Conservation (phyloP, 2,329 filamentous ascomycete species). For the Verticillium zaregamsianum region DNA sequence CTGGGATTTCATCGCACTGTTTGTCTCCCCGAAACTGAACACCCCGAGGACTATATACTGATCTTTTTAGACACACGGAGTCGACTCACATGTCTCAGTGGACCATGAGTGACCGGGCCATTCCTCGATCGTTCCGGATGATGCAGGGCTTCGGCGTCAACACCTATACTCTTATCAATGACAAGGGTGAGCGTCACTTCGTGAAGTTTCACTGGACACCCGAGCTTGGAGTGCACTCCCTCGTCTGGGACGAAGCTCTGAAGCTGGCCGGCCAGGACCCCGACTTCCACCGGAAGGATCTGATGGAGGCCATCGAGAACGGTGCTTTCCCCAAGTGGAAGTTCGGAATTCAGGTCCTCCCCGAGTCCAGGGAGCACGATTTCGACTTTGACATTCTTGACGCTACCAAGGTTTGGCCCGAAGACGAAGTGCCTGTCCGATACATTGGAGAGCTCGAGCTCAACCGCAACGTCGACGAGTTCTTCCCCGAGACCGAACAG, state of each 20-base stretch:
- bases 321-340: constrained; percentile 73
- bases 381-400: constrained; percentile 87
- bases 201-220: constrained; percentile 78
- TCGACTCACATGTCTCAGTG: constrained; percentile 78
- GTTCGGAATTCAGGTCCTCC: constrained; percentile 75
- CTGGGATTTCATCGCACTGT: constrained; percentile 57
- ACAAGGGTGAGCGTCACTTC: constrained; percentile 64
- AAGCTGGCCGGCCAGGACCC: constrained; percentile 73
- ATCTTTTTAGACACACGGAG: constrained; percentile 58
- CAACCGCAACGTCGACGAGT: constrained; percentile 77
- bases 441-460: constrained; percentile 78
- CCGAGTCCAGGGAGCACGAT: constrained; percentile 66
- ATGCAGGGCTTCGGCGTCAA: constrained; percentile 87
- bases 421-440: constrained; percentile 68
- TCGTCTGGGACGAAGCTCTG: constrained; percentile 76
- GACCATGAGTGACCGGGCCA: constrained; percentile 70
- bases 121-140: constrained; percentile 74
- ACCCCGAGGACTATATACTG: background rate
- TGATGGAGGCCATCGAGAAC: constrained; percentile 68
- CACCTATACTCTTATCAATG: constrained; percentile 67
- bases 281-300: constrained; percentile 77
- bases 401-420: constrained; percentile 82
- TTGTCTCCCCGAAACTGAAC: background rate
- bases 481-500: constrained; percentile 79
- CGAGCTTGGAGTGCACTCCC: constrained; percentile 68